Conservation (phyloP, 2,329 filamentous ascomycete species). For the Fusarium anthophilum region DNA sequence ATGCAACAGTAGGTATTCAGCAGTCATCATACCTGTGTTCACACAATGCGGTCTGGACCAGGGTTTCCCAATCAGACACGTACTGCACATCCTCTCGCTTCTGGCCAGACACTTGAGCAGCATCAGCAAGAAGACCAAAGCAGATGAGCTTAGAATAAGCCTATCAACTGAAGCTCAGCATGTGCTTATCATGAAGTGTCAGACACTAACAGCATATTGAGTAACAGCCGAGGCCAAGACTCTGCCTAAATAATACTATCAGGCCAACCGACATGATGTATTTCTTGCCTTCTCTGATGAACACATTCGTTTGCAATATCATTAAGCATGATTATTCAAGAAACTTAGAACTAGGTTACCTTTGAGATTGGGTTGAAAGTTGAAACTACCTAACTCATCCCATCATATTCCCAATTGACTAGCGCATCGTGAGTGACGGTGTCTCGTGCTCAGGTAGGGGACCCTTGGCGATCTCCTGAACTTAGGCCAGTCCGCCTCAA, state of each 20-base stretch:
- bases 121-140: not conserved
- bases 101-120: not conserved
- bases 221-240: not conserved
- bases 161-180: not conserved
- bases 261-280: not conserved
- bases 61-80: not conserved
- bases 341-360: not conserved
- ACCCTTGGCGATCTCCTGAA: conserved; percentile 31
- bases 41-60: conserved; percentile 28
- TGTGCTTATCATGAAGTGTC: not conserved
- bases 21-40: conserved; percentile 8
- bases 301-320: not conserved
- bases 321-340: not conserved
- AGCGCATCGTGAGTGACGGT: conserved; percentile 18
- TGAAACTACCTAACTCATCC: conserved; percentile 21
- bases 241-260: not conserved
- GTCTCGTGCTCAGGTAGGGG: conserved; percentile 31
- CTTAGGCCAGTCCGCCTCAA: conserved; percentile 23
- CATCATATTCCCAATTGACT: conserved; percentile 29
- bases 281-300: not conserved
- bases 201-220: not conserved
- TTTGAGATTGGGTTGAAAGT: conserved; percentile 5
- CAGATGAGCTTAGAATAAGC: not conserved
- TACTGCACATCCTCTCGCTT: conserved; percentile 1
- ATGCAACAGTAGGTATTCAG: conserved; percentile 19